Base-by-base conservation (phyloP, 1,139 yeast genomes). In the Yamadazyma buinensis region DNA sequence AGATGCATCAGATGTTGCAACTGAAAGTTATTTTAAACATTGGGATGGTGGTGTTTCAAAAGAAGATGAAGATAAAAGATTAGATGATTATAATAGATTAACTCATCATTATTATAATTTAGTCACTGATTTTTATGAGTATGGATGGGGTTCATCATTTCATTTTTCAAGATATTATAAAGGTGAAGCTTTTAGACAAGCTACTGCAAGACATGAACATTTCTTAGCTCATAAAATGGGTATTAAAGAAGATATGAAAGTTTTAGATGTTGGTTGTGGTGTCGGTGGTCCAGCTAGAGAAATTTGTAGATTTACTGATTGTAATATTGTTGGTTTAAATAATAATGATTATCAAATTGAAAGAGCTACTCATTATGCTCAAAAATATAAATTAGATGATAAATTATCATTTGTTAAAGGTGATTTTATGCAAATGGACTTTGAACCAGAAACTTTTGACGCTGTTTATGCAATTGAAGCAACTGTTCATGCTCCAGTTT, bases 71-170 rank as follows among this genome's bases (percentile, higher is more conserved):
- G 71, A 77, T 46, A 76, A 77, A 50, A 80, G 97, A 64, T 68
- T 86, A 44, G 75, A 72, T 30, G 95, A 86, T 61, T 92, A 92
- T 68, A 84, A 95, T 39, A 80, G 84, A 51, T 77, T 88, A 52
- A 92, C 98, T 39, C 92, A 86, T 61, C 95, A 94, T 57, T 92
- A 88, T 74, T 92, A 92, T 72, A 92, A 92, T 69, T 79, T 92
- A 58, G 97, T 87, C 36, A 90, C 98, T 26, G 98, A 92, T 63
- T 86, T 80, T 57, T 92, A 92, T 72, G 98, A 92, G 69, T 92
- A 92, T 63, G 98, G 98, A 31, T 92, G 98, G 98, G 98, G 98
- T 44, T 77, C 96, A 17, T 86, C 96, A n/a, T 92, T 92, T 86
- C 98, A 92, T 64, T 92, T 92, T 61, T 86, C 95, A 29, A 79